phyloP scores from a whole-genome alignment of 2,329 filamentous ascomycete genomes.

The Cordyceps pruinosa region DNA sequence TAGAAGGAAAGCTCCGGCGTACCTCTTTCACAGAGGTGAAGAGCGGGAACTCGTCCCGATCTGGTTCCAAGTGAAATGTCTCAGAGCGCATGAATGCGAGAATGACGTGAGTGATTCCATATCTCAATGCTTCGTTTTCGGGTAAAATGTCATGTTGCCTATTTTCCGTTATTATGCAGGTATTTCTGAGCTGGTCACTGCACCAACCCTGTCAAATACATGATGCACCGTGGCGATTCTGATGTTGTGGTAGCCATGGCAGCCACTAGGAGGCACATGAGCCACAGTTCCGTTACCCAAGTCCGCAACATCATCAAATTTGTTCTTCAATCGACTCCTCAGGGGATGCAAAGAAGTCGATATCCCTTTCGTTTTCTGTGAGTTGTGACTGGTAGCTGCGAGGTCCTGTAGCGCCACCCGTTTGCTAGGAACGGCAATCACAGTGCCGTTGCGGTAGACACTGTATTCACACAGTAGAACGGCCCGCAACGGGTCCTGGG shows the following conservation, averaged over 20 bases:
- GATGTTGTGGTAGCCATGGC: not conserved
- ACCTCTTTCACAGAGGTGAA: conserved; percentile 45
- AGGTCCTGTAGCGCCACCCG: not conserved
- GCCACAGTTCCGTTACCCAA: not conserved
- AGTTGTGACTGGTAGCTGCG: not conserved
- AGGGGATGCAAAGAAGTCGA: not conserved
- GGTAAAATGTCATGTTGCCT: conserved; percentile 44
- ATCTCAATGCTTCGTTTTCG: conserved; percentile 24
- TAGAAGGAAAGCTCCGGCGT: conserved; percentile 39
- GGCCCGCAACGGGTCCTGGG: not conserved
- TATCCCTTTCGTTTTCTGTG: not conserved
- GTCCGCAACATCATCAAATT: not conserved
- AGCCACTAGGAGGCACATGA: not conserved
- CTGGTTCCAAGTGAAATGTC: conserved; percentile 40
- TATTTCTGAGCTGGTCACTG: not conserved
- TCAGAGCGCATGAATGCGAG: conserved; percentile 51
- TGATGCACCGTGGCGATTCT: conserved; percentile 17
- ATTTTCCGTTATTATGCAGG: not conserved
- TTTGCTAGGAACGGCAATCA: not conserved
- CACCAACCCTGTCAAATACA: conserved; percentile 43
- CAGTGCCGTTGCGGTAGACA: not conserved
- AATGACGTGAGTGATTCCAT: conserved; percentile 48
- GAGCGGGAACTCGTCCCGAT: conserved; percentile 38
- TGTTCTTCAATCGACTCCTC: not conserved
- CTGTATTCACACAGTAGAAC: conserved; percentile 4